Conservation (phyloP, 495 filamentous ascomycete species). For the Penicillium tannophilum region DNA sequence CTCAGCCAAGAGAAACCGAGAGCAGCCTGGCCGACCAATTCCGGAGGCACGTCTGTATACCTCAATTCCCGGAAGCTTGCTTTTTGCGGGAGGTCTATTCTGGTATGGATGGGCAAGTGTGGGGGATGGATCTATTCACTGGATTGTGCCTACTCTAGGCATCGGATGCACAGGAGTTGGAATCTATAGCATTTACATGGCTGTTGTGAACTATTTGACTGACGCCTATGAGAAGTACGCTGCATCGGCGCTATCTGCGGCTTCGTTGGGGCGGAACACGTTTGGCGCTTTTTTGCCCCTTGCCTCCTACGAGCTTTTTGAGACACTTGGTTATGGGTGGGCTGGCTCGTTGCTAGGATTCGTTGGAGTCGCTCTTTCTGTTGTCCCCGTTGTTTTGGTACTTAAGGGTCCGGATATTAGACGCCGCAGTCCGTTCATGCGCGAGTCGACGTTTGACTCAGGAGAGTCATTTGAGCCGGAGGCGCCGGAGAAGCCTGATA, state of each 20-base stretch:
- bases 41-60: constrained; percentile 48
- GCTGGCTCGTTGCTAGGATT: constrained; percentile 47
- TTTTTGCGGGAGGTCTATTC: constrained; percentile 44
- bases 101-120: constrained; percentile 45
- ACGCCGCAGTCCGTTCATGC: constrained; percentile 40
- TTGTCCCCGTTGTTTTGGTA: constrained; percentile 39
- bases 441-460: constrained; percentile 32
- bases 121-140: constrained; percentile 40
- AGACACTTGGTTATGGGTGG: constrained; percentile 45
- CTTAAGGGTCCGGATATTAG: constrained; percentile 40
- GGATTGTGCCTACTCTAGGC: constrained; percentile 45
- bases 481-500: constrained; percentile 14
- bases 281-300: constrained; percentile 42
- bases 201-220: constrained; percentile 66
- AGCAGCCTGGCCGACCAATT: constrained; percentile 34
- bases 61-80: constrained; percentile 41
- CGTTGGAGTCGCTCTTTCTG: constrained; percentile 36
- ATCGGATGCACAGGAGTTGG: constrained; percentile 39
- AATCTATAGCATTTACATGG: constrained; percentile 53
- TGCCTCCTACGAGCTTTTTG: constrained; percentile 41
- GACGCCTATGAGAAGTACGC: constrained; percentile 73
- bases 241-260: constrained; percentile 66
- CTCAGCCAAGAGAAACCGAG: constrained; percentile 29
- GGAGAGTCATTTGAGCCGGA: constrained; percentile 18
- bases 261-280: constrained; percentile 45